Conservation (phyloP, 352 stramenopile genomes). For the Paralagenidium karlingii region DNA sequence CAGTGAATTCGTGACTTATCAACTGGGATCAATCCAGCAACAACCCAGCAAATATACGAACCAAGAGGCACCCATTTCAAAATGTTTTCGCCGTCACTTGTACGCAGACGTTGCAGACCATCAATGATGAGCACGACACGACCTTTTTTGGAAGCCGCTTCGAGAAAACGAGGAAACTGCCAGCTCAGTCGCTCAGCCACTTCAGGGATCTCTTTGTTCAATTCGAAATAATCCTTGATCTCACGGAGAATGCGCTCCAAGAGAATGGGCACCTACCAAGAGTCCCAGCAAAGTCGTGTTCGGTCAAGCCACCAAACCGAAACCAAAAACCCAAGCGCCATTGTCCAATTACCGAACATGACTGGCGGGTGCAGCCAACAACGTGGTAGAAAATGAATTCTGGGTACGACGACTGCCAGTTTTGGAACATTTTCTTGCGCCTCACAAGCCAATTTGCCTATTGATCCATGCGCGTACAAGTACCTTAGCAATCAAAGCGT, state of each 20-base stretch:
- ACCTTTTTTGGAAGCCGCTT: slow-evolving; percentile 83
- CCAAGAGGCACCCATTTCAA: slow-evolving; percentile 85
- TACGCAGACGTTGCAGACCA: slow-evolving; percentile 73
- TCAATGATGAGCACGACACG: slow-evolving; percentile 86
- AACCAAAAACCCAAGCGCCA: too few species aligned
- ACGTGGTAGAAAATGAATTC: slow-evolving; percentile 88
- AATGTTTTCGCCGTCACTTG: slow-evolving; percentile 79
- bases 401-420: slow-evolving; percentile 65
- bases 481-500: neutral
- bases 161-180: slow-evolving; percentile 85
- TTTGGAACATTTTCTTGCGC: slow-evolving; percentile 78
- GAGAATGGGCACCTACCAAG: slow-evolving; percentile 79
- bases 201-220: slow-evolving; percentile 73
- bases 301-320: too few species aligned
- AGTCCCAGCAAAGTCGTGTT: too few species aligned
- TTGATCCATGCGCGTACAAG: neutral
- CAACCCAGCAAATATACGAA: too few species aligned
- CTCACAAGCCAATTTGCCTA: slow-evolving; percentile 76
- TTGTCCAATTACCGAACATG: too few species aligned
- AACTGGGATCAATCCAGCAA: too few species aligned
- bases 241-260: slow-evolving; percentile 79
- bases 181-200: slow-evolving; percentile 82
- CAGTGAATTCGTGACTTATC: too few species aligned
- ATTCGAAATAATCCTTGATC: slow-evolving; percentile 87
- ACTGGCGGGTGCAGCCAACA: slow-evolving; percentile 81